Evolutionary conservation across 352 stramenopile species (phyloP).

Genomic region (Globisporangium okanoganense): DNA sequence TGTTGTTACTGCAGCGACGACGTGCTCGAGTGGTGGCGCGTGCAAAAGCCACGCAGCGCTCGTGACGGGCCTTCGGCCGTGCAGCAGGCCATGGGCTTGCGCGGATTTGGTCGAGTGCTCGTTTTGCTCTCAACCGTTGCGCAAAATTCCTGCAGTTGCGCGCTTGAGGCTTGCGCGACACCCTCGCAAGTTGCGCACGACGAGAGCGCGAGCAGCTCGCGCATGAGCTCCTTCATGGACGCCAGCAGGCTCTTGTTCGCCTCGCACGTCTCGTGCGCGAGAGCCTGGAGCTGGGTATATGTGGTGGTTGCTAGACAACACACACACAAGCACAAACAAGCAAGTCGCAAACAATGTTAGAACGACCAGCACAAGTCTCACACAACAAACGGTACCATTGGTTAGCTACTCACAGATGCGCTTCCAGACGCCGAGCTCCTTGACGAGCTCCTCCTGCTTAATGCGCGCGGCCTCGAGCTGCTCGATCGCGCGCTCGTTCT

Average conservation of each 20-base stretch:
- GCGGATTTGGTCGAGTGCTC: not conserved
- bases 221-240: slow-evolving; percentile 4
- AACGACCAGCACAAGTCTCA: not conserved
- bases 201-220: slow-evolving; percentile 1
- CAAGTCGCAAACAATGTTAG: not conserved
- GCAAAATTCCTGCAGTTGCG: not conserved
- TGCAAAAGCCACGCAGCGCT: slow-evolving; percentile 11
- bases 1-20: not conserved
- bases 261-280: slow-evolving; percentile 4
- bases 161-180: not conserved
- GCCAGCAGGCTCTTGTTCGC: not conserved
- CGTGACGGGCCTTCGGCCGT: slow-evolving; percentile 1
- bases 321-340: not conserved
- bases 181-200: not conserved
- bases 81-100: slow-evolving; percentile 11
- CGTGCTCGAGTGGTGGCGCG: slow-evolving; percentile 9
- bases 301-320: slow-evolving; percentile 6
- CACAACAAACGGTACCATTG: not conserved
- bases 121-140: not conserved
- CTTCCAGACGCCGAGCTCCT: slow-evolving; percentile 26
- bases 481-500: slow-evolving; percentile 17
- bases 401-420: slow-evolving; percentile 30
- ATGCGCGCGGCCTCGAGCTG: slow-evolving; percentile 19
- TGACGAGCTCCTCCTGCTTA: slow-evolving; percentile 21
- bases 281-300: slow-evolving; percentile 6